Evolutionary conservation across 1,139 yeast genomes (phyloP).

Genomic region (Eremothecium gossypii): DNA sequence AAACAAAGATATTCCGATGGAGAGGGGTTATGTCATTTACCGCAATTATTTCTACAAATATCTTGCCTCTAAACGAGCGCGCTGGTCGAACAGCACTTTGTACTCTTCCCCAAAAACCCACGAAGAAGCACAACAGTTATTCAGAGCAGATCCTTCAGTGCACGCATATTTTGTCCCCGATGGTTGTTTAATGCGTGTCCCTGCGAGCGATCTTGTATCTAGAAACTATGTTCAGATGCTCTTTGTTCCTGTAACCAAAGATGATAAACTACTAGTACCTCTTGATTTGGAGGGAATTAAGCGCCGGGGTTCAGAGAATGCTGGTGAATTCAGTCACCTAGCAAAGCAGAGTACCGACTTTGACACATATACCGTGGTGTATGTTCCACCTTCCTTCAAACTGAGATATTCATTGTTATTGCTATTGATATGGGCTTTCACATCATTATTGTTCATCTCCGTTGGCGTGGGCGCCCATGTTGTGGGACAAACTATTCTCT

Average conservation of each 20-base stretch:
- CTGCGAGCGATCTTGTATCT: constrained; percentile 69
- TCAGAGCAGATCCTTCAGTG: constrained; percentile 34
- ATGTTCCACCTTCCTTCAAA: constrained; percentile 74
- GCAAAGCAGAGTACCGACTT: constrained; percentile 41
- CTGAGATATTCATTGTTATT: constrained; percentile 49
- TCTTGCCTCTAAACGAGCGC: constrained; percentile 27
- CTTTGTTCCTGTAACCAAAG: constrained; percentile 76
- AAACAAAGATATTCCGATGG: constrained; percentile 58
- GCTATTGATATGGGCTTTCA: constrained; percentile 59
- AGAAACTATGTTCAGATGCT: constrained; percentile 52
- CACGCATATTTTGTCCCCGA: constrained; percentile 59
- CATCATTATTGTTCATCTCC: constrained; percentile 41
- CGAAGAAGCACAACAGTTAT: constrained; percentile 38
- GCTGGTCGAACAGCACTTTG: constrained; percentile 42
- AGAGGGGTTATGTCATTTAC: constrained; percentile 63
- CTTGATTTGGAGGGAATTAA: constrained; percentile 32
- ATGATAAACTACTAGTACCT: constrained; percentile 53
- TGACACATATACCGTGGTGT: constrained; percentile 65
- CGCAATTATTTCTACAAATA: constrained; percentile 40
- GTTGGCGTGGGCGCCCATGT: constrained; percentile 31
- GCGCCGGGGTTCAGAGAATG: constrained; percentile 25
- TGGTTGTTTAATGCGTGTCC: constrained; percentile 80
- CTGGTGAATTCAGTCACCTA: constrained; percentile 46
- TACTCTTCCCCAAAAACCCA: constrained; percentile 48
- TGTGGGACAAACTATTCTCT: constrained; percentile 32